Evolutionary conservation across 164 flowering plant genomes (phyloP), one percentile per base, ranked within the genome.

Genomic region (Nymphaea colorata): DNA sequence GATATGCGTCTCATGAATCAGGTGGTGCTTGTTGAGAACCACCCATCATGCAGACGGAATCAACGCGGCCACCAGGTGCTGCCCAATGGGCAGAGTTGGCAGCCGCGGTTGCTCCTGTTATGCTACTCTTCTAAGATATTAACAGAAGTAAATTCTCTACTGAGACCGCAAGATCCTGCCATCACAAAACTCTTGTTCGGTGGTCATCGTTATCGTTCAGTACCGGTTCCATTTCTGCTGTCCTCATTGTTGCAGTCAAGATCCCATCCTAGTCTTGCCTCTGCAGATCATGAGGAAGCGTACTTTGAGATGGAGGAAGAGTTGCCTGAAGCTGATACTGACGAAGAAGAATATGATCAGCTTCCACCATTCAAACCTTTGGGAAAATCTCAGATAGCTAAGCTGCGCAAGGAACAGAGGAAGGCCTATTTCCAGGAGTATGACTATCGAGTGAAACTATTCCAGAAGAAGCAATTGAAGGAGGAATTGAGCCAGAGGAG

Each of bases 281-380:
- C 97, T 2, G 66, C 83, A 59, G 66, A 82, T 64, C 90, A 87
- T 42, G 89, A 83, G 70, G 92, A 86, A 65, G 89, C 82, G 63
- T 83, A 73, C 76, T 87, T 73, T 64, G 98, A 91, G 73, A 88
- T 90, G 41, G 98, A 93, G 75, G 66, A 86, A 44, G 98, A 93
- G 66, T 71, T 93, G 76, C 82, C 86, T 36, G 97, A 93, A 42
- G 75, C 71, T 44, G 96, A 87, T 67, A 94, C 82, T 61, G 87
- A 78, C 10, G 97, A 86, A 69, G 96, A 90, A 67, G 98, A 94
- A 71, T 94, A 91, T 74, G 96, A 89, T 66, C 90, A 87, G 81
- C 97, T 94, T 59, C 98, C 96, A 43, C 90, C 98, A 42, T 94
- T 94, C 76, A 88, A 88, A 82, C 97, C 98, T 70, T 76, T 94